Percentiles rank a stretch among this genome's conserved stretches.
These are phyloP conservation scores for Hypoxylon sp. DNA, from an alignment of 2,329 filamentous ascomycete species.

Conservation along the genomic window DNA sequence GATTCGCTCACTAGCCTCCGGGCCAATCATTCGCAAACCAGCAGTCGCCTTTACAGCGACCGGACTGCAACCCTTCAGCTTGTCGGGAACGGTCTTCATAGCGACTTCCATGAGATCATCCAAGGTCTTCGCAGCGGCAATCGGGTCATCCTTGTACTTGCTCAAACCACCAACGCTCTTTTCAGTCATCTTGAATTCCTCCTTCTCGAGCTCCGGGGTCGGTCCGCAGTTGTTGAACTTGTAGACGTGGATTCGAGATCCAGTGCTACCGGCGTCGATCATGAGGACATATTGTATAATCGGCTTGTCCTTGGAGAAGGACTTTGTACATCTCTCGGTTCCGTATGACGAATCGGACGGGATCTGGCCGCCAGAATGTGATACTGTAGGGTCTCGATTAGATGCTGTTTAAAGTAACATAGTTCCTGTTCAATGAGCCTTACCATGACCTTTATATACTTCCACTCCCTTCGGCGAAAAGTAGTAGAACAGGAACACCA, in stretches of 20 bases:
- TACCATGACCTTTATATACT: conserved; percentile 64
- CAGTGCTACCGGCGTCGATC: conserved; percentile 98
- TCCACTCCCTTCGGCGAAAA: conserved; percentile 72
- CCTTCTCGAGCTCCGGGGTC: conserved; percentile 93
- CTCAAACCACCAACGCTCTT: conserved; percentile 88
- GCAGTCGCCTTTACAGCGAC: conserved; percentile 98
- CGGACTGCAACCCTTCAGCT: conserved; percentile 91
- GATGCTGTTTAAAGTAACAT: conserved; percentile 15
- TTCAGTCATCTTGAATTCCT: conserved; percentile 94
- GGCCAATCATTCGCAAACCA: conserved; percentile 87
- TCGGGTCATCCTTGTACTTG: conserved; percentile 87
- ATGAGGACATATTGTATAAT: conserved; percentile 98
- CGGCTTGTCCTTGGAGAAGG: conserved; percentile 89
- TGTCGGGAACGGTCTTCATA: conserved; percentile 85
- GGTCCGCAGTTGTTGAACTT: conserved; percentile 98
- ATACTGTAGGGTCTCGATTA: conserved; percentile 46
- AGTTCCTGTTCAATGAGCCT: conserved; percentile 31
- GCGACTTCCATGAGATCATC: conserved; percentile 91
- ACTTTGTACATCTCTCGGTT: conserved; percentile 83
- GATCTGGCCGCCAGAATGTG: conserved; percentile 63
- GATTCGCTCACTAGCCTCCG: conserved; percentile 85
- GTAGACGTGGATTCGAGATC: conserved; percentile 98
- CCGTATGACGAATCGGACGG: conserved; percentile 74
- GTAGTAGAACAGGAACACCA: conserved; percentile 75
- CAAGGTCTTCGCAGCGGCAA: conserved; percentile 89